A percentile compares a stretch with the other conserved stretches of the same genome.
Conservation (phyloP, 768 basidiomycete genomes). For the Termitomyces eurrhizus region DNA sequence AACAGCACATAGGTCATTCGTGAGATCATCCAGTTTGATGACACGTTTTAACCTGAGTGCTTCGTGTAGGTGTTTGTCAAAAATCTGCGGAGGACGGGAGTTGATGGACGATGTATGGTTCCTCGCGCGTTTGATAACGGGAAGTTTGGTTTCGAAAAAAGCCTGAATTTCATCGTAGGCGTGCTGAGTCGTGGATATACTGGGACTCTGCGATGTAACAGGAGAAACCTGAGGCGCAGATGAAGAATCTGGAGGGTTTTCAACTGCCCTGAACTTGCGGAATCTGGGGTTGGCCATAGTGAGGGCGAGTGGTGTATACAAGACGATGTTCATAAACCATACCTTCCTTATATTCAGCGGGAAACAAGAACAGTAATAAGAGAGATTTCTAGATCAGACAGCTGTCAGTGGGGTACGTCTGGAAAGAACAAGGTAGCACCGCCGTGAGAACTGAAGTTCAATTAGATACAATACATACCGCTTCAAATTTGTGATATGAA, state of each 20-base stretch:
- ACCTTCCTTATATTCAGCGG: too few species aligned
- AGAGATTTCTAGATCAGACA: too few species aligned
- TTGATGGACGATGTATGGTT: background rate
- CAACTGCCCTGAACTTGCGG: background rate
- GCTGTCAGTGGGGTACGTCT: too few species aligned
- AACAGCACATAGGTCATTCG: background rate
- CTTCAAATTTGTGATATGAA: too few species aligned
- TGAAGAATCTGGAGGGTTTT: background rate
- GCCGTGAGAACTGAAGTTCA: too few species aligned
- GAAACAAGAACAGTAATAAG: too few species aligned
- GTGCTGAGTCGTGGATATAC: background rate
- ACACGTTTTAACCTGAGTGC: slow-evolving; percentile 7
- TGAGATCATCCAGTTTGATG: background rate
- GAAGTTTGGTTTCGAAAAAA: background rate
- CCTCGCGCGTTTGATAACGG: background rate
- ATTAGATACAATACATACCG: too few species aligned
- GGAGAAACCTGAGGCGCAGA: background rate
- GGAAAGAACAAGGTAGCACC: too few species aligned
- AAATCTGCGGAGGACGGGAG: slow-evolving; percentile 4
- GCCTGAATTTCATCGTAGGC: background rate
- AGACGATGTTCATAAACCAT: background rate
- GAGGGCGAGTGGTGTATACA: background rate
- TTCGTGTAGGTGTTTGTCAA: slow-evolving; percentile 7
- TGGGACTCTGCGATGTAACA: background rate
- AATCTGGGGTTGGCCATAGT: background rate